Base-by-base conservation (phyloP, 139 green algal species). In the Astrephomene gubernaculifera region DNA sequence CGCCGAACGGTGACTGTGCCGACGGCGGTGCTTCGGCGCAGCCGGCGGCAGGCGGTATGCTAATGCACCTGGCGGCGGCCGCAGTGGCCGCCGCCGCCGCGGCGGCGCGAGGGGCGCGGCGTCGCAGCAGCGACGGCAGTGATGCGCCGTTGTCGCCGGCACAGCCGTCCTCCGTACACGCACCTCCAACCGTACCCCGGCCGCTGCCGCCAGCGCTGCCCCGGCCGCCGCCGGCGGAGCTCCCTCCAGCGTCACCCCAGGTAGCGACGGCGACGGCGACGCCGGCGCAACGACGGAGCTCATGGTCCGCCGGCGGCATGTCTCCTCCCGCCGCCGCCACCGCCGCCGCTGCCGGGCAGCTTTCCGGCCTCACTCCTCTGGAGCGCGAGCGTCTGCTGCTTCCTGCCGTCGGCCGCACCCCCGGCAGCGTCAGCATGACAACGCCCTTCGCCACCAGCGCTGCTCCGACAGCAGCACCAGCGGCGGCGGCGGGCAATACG, bases 361-460 rank as follows among this genome's bases (percentile, higher is more conserved):
- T 31, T 33, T 7, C n/a, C 36, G 64, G 31, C 25, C 17, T 17
- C 3, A 43, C 38, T 22, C 17, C 22, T 49, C 19, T 22, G 65
- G n/a, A n/a, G n/a, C n/a, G n/a, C n/a, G n/a, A n/a, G n/a, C n/a
- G n/a, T n/a, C n/a, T n/a, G n/a, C n/a, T n/a, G n/a, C n/a, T n/a
- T n/a, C n/a, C n/a, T n/a, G n/a, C n/a, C n/a, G n/a, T n/a, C n/a
- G n/a, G n/a, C n/a, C n/a, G n/a, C n/a, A 25, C 7, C 35, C n/a
- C 70, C 25, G n/a, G 41, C 70, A 4, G 14, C 36, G 70, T 22
- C 6, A 25, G 25, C 21, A 31, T 60, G 70, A 10, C 70, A 25
- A 79, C 71, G 52, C 71, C 71, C n/a, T 63, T 79, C 44, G 44
- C 71, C 71, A 44, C 29, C 49, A 39, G 8, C n/a, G 52, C 9